Evolutionary conservation across 352 stramenopile species (phyloP).

Genomic region (Blastocystis sp.): DNA sequence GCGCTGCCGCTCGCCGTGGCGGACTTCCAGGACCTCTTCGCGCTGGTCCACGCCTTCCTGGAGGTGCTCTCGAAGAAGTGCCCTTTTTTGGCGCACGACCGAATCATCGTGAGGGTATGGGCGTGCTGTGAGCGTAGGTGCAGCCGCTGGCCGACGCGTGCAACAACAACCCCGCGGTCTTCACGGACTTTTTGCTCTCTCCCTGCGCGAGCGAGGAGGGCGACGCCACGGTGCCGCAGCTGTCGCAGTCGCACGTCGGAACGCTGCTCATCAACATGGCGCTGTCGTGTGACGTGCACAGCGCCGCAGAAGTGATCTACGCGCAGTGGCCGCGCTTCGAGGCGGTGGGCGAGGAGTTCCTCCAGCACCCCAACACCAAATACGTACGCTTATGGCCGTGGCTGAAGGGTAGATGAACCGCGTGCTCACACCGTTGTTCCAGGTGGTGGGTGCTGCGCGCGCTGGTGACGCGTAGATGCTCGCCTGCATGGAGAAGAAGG

Average conservation of each 20-base stretch:
- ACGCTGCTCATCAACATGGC: not conserved
- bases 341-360: not conserved
- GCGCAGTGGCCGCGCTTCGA: not conserved
- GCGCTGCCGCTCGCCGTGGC: not conserved
- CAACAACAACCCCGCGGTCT: not conserved
- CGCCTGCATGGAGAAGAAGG: not conserved
- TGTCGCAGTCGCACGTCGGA: not conserved
- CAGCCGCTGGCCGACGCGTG: not conserved
- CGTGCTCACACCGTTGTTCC: not conserved
- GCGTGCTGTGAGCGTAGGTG: not conserved
- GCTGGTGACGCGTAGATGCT: not conserved
- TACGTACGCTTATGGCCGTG: not conserved
- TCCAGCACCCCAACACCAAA: not conserved
- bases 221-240: not conserved
- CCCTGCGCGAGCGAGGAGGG: not conserved
- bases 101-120: not conserved
- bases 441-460: not conserved
- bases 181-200: not conserved
- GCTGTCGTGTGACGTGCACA: not conserved
- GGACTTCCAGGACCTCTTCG: not conserved
- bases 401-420: not conserved
- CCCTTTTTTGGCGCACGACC: constrained; percentile 34
- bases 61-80: constrained; percentile 8
- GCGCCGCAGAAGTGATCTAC: not conserved
- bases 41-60: not conserved